Base-by-base conservation (phyloP, 164 flowering plant species). In the Platanus orientalis region DNA sequence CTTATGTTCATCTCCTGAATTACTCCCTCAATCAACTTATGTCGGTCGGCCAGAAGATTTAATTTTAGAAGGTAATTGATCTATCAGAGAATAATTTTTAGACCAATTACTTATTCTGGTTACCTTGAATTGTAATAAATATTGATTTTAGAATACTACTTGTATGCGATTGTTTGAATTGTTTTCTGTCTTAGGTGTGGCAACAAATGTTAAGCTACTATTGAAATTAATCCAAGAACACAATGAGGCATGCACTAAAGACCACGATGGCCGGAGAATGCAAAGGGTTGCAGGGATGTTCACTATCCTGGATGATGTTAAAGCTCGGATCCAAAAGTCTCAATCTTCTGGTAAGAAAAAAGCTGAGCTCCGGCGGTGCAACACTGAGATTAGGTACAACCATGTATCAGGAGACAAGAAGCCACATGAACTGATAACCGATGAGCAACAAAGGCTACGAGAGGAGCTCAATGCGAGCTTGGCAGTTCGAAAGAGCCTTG, bases 141-240 rank as follows among this genome's bases (percentile, higher is more conserved):
- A 36, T 7, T 32, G 4, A 32, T 32, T 32, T 4, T 32, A 4
- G 9, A 9, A 32, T 32, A 4, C 36, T 4, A 4, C 36, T 9
- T 32, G 36, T 32, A 9, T 4, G 36, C 9, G 36, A 32, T 34
- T 24, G 4, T 3, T 63, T 24, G 49, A 42, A 13, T 57, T 23
- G 12, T 32, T 23, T 47, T 28, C 48, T 52, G 2, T 40, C 39
- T 24, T 40, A 88, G 95, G 89, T 6, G 72, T 89, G n/a, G 69
- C 88, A 0, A 68, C 85, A 32, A 78, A 79, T 64, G 77, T 82
- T 0, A 89, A 78, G 75, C 61, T 89, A 11, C 63, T 89, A 4
- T 39, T 81, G 45, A 89, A 89, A 66, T 69, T 89, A 23, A 58
- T 84, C 62, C 79, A 86, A 54, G 96, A 89, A 20, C 89, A 86